Base-by-base conservation (phyloP, 495 filamentous ascomycete species). In the Hypoxylon intermedium region DNA sequence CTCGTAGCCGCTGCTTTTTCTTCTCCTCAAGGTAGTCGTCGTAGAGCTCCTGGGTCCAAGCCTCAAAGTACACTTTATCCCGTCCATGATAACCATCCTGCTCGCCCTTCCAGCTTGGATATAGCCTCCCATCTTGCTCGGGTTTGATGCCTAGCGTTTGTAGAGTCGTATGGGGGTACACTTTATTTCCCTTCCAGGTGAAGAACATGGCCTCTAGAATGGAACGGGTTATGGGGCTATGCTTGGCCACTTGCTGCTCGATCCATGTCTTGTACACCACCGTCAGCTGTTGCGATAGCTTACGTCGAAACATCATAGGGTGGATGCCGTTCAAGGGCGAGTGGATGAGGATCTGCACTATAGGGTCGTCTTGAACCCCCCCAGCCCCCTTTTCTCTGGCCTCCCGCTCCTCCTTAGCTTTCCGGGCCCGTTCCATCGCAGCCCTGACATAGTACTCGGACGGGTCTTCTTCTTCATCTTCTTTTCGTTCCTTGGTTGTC, bases 91-190 rank as follows among this genome's bases (percentile, higher is more conserved):
- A 65, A 3, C 62, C 68, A 13, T 60, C 54, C 20, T 63, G 65
- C 1, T 73, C 55, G 6, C 15, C 16, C 43, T 62, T 40, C 58
- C 53, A 70, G 67, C 40, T 77, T 66, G 60, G 70, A 58, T 38
- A 58, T 18, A 63, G 72, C 18, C 46, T 69, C 47, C 59, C 75
- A 9, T 75, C 42, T n/a, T 57, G 59, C 49, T 79, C 77, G 3
- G 82, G 69, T 11, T 64, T 77, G 24, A 86, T 81, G 23, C 80
- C 89, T 49, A 89, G 79, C 24, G 87, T 87, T 43, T 78, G 83
- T 59, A 89, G 88, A 5, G 87, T 92, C 19, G 88, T 89, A 24
- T 85, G 78, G 53, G 89, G 84, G 63, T 86, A 95, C 2, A 96
- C 67, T 55, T 85, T 83, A 41, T 84, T 85, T 6, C 85, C 83